Base-by-base conservation (phyloP, 495 filamentous ascomycete genomes). In the Pseudevernia furfuracea region DNA sequence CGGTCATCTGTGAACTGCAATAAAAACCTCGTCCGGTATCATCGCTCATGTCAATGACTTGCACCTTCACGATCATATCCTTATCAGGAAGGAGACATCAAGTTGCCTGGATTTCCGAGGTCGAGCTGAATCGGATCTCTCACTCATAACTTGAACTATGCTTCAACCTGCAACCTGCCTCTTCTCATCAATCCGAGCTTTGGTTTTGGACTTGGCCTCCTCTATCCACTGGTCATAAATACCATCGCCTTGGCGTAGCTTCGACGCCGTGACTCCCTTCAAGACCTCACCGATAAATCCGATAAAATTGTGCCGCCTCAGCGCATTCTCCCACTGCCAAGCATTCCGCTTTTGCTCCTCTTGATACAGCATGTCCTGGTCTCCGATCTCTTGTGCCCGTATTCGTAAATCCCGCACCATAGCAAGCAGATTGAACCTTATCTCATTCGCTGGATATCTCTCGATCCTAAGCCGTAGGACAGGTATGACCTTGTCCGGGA, bases 281-380 rank as follows among this genome's bases (percentile, higher is more conserved):
- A 96, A 75, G 59, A 96, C 79, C 81, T 97, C 94, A 52, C 89
- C 90, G 60, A 92, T 87, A 73, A 99, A 96, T 0, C 92, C 95
- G 23, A 99, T 87, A 76, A 99, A 97, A 72, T 99, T 99, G 75
- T 94, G 93, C 70, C 89, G 76, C 64, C 94, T 76, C 72, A 99
- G 78, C 36, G 92, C 90, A 77, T 99, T 97, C 84, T 99, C 94
- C 85, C 92, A 97, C 70, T 83, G 82, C 95, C 94, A 99, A 38
- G 83, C 89, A 60, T 78, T 81, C 61, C 94, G 77, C 85, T 96
- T 96, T 73, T 81, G 76, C 81, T 92, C 86, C 83, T 97, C 92
- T 62, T 86, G 78, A 69, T 84, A 81, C 69, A 97, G 74, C 72
- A 82, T 75, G 75, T 96, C 93, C 59, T 69, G 66, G 75, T 99